A percentile compares a stretch with the other conserved stretches of the same genome.
phyloP scores from a whole-genome alignment of 2,329 filamentous ascomycete genomes.

The Emergomyces pasteurianus region DNA sequence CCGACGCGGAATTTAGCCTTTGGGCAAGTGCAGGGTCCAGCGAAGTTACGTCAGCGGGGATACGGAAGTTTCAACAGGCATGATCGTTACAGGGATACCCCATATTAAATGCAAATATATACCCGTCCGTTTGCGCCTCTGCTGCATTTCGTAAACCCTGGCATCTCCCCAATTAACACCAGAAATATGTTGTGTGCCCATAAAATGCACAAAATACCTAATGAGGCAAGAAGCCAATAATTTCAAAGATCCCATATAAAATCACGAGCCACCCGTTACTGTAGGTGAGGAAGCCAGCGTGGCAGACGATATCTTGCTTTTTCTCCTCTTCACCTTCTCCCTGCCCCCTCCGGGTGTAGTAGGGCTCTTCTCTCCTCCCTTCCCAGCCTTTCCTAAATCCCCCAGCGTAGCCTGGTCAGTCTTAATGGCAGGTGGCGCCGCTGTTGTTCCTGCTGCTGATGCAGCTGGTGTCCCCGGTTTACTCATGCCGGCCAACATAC shows the following conservation, averaged over 20 bases:
- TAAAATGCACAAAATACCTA: neutral
- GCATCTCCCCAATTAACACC: neutral
- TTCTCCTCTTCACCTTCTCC: constrained; percentile 26
- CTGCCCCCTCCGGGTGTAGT: constrained; percentile 21
- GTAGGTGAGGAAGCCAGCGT: neutral
- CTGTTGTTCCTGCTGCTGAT: neutral
- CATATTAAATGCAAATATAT: neutral
- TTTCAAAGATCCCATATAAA: neutral
- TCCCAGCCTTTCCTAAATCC: constrained; percentile 20
- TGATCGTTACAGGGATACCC: too few relatives aligned
- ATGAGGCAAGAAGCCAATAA: neutral
- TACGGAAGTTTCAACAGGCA: neutral
- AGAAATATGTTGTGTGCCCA: neutral
- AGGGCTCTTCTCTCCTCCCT: constrained; percentile 21
- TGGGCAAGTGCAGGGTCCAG: neutral
- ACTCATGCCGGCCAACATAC: neutral
- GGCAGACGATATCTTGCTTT: constrained; percentile 15
- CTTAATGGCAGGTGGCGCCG: constrained; percentile 13
- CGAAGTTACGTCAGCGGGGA: neutral
- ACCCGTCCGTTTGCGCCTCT: neutral
- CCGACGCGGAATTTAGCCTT: too few relatives aligned
- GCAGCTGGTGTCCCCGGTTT: constrained; percentile 8
- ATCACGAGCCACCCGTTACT: neutral
- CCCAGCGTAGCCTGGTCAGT: constrained; percentile 11
- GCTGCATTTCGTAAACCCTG: neutral